phyloP scores from a whole-genome alignment of 2,329 filamentous ascomycete species.

The Magnaporthales sp. region DNA sequence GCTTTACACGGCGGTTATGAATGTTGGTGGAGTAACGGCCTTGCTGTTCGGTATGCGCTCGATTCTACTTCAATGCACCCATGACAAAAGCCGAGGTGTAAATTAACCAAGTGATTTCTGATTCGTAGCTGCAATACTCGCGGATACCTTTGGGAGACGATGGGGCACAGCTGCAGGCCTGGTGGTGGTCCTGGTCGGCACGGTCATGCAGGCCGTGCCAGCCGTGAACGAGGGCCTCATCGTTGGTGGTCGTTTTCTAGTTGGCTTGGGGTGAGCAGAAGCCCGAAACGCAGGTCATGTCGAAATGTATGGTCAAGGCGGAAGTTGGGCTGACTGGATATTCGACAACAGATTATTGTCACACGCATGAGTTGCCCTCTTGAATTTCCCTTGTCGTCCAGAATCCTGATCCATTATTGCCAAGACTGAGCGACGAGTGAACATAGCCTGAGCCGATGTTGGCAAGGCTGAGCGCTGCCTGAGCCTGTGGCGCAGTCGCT shows the following conservation, averaged over 20 bases:
- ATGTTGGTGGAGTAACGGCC: not conserved
- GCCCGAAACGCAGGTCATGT: too few relatives aligned
- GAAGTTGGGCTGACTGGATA: too few relatives aligned
- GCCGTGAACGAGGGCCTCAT: slow-evolving; percentile 20
- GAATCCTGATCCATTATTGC: too few relatives aligned
- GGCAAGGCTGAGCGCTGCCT: too few relatives aligned
- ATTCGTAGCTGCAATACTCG: not conserved
- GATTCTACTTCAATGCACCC: not conserved
- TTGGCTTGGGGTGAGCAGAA: slow-evolving; percentile 43
- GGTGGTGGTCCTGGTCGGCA: not conserved
- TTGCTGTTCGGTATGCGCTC: not conserved
- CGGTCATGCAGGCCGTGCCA: not conserved
- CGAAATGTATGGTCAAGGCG: too few relatives aligned
- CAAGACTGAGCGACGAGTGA: too few relatives aligned
- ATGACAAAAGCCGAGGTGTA: too few relatives aligned
- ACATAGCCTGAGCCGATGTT: too few relatives aligned
- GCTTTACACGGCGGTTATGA: not conserved
- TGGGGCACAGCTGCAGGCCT: not conserved
- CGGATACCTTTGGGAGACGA: not conserved
- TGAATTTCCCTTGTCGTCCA: too few relatives aligned
- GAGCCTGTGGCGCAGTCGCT: too few relatives aligned
- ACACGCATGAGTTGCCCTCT: too few relatives aligned
- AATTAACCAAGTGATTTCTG: not conserved
- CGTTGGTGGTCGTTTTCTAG: slow-evolving; percentile 42
- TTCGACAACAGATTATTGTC: too few relatives aligned